Percentiles rank a stretch among this genome's conserved stretches.
phyloP scores from a whole-genome alignment of 257 asterid genomes.

The Agastache rugosa region DNA sequence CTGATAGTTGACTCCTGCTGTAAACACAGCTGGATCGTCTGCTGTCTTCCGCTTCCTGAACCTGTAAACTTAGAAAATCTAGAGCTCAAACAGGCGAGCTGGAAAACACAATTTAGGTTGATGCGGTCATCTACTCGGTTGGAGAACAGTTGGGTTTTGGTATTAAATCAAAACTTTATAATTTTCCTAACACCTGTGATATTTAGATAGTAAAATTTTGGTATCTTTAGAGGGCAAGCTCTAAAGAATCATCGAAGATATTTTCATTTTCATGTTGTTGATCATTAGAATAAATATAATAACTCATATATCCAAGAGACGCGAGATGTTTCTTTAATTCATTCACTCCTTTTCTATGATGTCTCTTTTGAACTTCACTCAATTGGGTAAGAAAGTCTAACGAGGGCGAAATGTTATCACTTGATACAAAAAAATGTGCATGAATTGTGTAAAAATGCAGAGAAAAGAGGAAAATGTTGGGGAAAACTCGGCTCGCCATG shows the following conservation, averaged over 20 bases:
- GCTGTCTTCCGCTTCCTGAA: no score
- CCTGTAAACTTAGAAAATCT: no score
- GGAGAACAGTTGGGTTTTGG: no score
- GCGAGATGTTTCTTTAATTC: constrained; percentile 30
- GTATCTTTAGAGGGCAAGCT: constrained; percentile 16
- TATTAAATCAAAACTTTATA: no score
- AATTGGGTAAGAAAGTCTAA: constrained; percentile 19
- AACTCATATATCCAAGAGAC: constrained; percentile 19
- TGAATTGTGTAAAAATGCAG: no score
- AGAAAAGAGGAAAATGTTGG: neutral
- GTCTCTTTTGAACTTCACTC: constrained; percentile 18
- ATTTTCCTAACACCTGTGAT: no score
- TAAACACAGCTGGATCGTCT: no score
- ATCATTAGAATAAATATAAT: neutral
- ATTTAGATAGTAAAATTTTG: constrained; percentile 25
- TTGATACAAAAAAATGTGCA: constrained; percentile 20
- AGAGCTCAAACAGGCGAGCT: no score
- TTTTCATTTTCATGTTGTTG: neutral
- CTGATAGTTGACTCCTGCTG: no score
- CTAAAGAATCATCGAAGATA: neutral
- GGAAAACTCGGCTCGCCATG: constrained; percentile 8
- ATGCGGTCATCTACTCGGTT: no score
- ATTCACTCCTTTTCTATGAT: neutral
- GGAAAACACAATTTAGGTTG: no score
- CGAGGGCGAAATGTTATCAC: neutral